Base-by-base conservation (phyloP, 1,284 basidiomycete species). In the Malassezia equina region DNA sequence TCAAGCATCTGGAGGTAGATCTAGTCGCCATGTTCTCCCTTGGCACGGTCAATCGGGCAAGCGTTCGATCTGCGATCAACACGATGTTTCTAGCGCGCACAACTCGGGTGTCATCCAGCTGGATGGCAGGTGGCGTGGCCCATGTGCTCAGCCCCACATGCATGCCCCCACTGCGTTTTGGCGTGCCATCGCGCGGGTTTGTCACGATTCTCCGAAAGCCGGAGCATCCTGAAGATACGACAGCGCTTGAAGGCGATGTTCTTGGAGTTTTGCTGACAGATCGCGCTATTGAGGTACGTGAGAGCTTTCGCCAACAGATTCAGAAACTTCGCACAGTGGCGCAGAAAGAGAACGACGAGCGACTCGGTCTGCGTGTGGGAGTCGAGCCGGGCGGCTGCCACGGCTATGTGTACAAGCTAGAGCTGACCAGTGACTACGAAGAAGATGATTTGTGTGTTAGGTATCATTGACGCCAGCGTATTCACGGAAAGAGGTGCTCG, bases 381-480 rank as follows among this genome's bases (percentile, higher is more conserved):
- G 86, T 93, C 23, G 88, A 90, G 70, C 87, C 85, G 3, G 89
- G 89, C 15, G 90, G 89, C 32, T 91, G 89, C 67, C 88, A 93
- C 66, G 89, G 89, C 28, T 91, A 91, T 69, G 87, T 91, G 69
- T 91, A 91, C 77, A 89, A 87, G 72, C 81, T 93, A 79, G 82
- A 84, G 56, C 79, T 91, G 1, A 83, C 85, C 2, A 80, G 69
- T 23, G 66, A 79, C 42, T 72, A 76, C 23, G 79, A 79, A 46
- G 60, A 71, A 0, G 71, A 73, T 57, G 89, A 91, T 76, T 90
- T 90, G 88, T 89, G 71, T 69, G 84, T n/a, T 77, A 7, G 5
- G 3, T 17, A 0, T 23, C 1, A 21, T 15, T 45, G 2, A 39
- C 31, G 12, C n/a, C 67, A 77, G 79, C 21, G 85, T 86, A 63